Base-by-base conservation (phyloP, 163 green algal species). In the Scenedesmus sp. region DNA sequence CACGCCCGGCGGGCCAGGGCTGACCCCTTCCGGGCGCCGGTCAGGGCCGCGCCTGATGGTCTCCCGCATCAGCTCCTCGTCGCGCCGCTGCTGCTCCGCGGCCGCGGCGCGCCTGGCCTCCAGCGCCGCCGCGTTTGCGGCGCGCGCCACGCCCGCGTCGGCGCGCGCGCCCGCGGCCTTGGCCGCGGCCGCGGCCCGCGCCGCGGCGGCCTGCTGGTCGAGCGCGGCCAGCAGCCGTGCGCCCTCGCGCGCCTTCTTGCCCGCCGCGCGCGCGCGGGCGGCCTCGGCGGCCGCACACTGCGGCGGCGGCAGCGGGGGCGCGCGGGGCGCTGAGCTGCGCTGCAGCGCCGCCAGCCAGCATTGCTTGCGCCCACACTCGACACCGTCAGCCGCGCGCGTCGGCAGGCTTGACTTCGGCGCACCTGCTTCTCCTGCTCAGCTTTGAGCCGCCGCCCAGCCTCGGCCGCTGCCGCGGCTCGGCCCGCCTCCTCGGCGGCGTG, bases 21-120 rank as follows among this genome's bases (percentile, higher is more conserved):
- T n/a, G n/a, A n/a, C n/a, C n/a, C n/a, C n/a, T n/a, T n/a, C n/a
- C n/a, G n/a, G n/a, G n/a, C n/a, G n/a, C n/a, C n/a, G n/a, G n/a
- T n/a, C n/a, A n/a, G n/a, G 39, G 7, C 7, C n/a, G n/a, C 20
- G 10, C 39, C 26, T 80, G 24, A 73, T 54, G 9, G 60, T 70
- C 63, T 75, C 17, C 36, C 42, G 63, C 63, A 75, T 82, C 51
- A 81, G 73, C 28, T 15, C 33, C 73, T 81, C 73, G 39, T 81
- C 73, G 31, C 39, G 11, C 36, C 14, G 28, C 62, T 33, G 54
- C 5, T 47, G 9, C 33, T 57, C 7, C 18, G 20, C 42, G 2
- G 26, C 24, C n/a, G 53, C 75, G 20, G 54, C 63, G 31, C 57
- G 53, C 44, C 54, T 45, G n/a, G 33, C 26, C 28, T 3, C 24